Evolutionary conservation across 768 basidiomycete genomes (phyloP).

Genomic region (Steccherinum ochraceum): DNA sequence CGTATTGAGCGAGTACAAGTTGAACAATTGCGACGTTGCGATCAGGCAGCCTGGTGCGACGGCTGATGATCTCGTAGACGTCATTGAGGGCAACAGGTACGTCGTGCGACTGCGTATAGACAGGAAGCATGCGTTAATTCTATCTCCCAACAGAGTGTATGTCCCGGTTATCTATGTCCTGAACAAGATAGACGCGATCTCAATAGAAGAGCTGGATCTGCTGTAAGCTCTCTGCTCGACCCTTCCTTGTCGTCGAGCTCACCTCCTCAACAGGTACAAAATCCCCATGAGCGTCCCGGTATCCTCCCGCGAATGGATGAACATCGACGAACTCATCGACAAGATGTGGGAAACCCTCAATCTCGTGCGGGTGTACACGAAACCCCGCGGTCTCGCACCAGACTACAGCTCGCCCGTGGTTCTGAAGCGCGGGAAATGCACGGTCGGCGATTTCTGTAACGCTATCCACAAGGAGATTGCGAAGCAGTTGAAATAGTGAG

Average conservation of each 20-base stretch:
- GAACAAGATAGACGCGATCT: slow-evolving; percentile 97
- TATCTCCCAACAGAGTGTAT: slow-evolving; percentile 57
- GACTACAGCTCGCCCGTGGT: slow-evolving; percentile 93
- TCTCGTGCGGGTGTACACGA: slow-evolving; percentile 94
- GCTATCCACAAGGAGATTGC: slow-evolving; percentile 96
- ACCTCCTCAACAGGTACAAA: slow-evolving; percentile 55
- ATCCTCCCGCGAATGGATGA: slow-evolving; percentile 92
- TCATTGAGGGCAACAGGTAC: slow-evolving; percentile 91
- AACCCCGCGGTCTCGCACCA: slow-evolving; percentile 84
- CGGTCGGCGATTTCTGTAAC: slow-evolving; percentile 87
- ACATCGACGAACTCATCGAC: slow-evolving; percentile 89
- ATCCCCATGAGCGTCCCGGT: slow-evolving; percentile 95
- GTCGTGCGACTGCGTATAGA: slow-evolving; percentile 11
- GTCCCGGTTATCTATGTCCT: slow-evolving; percentile 89
- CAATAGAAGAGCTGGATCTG: slow-evolving; percentile 95
- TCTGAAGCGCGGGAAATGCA: slow-evolving; percentile 52
- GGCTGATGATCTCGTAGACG: slow-evolving; percentile 94
- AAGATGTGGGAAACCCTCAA: slow-evolving; percentile 92
- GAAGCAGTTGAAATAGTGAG: slow-evolving; percentile 95
- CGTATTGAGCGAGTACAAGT: slow-evolving; percentile 85
- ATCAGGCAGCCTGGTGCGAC: slow-evolving; percentile 91
- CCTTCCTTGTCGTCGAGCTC: background rate
- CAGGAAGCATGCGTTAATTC: background rate
- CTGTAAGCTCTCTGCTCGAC: slow-evolving; percentile 41
- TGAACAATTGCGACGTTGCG: slow-evolving; percentile 85